A percentile compares a stretch with the other conserved stretches of the same genome.
These are phyloP conservation scores for Tetracentron sinense DNA, from an alignment of 164 flowering plant species.

Conservation along the genomic window DNA sequence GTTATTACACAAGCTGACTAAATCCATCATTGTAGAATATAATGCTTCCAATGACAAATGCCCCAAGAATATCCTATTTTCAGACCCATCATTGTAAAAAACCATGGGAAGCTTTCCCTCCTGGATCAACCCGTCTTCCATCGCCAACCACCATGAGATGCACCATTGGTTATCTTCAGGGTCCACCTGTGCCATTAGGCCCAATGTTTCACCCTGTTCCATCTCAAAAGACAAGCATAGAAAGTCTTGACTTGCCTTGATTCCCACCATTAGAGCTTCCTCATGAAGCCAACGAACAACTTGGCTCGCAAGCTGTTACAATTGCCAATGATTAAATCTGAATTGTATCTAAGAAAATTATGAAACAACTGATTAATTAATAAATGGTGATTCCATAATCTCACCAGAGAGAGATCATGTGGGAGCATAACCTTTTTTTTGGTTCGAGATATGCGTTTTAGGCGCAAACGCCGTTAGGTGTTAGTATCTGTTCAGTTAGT, in stretches of 20 bases:
- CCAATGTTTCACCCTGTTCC: slow-evolving; percentile 74
- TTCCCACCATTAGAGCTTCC: slow-evolving; percentile 81
- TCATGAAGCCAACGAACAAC: slow-evolving; percentile 85
- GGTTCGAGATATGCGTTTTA: no score
- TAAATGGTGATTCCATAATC: no score
- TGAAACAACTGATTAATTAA: no score
- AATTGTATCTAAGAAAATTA: background rate
- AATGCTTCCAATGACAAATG: slow-evolving; percentile 64
- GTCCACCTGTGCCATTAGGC: no score
- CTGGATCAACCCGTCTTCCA: slow-evolving; percentile 63
- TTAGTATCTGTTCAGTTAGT: no score
- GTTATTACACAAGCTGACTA: slow-evolving; percentile 63
- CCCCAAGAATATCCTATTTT: slow-evolving; percentile 66
- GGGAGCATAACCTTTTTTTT: no score
- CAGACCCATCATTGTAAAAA: slow-evolving; percentile 35
- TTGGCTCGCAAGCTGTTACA: slow-evolving; percentile 76
- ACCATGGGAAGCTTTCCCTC: slow-evolving; percentile 44
- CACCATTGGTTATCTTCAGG: no score
- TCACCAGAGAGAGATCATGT: no score
- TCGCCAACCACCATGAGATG: no score
- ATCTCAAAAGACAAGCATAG: slow-evolving; percentile 75
- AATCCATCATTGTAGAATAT: slow-evolving; percentile 73
- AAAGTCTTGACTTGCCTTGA: slow-evolving; percentile 74
- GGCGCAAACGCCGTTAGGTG: no score
- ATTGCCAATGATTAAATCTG: background rate